Evolutionary conservation across 208 protist species (phyloP), one percentile per base, ranked within the genome.

Genomic region (Acanthamoeba lenticulata): DNA sequence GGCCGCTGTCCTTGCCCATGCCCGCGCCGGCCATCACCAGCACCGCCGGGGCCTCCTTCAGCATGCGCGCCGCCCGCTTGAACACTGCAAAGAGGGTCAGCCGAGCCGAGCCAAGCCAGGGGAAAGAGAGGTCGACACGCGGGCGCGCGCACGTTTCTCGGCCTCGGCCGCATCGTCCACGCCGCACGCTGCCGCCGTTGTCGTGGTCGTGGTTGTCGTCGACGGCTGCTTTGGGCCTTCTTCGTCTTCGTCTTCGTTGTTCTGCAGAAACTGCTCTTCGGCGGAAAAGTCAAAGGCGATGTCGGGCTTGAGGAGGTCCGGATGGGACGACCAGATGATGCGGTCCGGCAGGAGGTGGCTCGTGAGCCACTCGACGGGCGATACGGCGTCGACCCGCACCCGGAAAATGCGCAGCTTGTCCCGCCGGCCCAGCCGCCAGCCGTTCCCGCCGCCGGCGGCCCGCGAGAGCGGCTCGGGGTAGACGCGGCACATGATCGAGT

Each of bases 21-120:
- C 77, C 77, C 4, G 77, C 77, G n/a, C 77, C 77, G 17, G 77
- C 77, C 45, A 86, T 57, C 38, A 86, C 77, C 77, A 86, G 32
- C 44, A 86, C 77, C 19, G 77, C 77, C 38, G 36, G 77, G 9
- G 77, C 77, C 32, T 57, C 38, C 11, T 45, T 57, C 6, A 86
- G 27, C 38, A 45, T 11, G 4, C 77, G 38, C 77, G 77, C 77
- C 32, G 38, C 77, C 4, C 44, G 38, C 77, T 86, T 86, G 77
- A 86, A 86, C 21, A 86, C 38, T 45, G 77, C 2, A 4, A 15
- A 29, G 2, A 57, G 1, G 7, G 11, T 36, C 4, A 24, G 32
- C 6, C 4, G 52, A 38, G 21, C 11, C 27, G 45, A 55, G 77
- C 2, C 3, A 57, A 55, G 45, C 6, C 11, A 57, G 72, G 27